Conservation (phyloP, 257 asterid species). For the Solanum paucissectum region DNA sequence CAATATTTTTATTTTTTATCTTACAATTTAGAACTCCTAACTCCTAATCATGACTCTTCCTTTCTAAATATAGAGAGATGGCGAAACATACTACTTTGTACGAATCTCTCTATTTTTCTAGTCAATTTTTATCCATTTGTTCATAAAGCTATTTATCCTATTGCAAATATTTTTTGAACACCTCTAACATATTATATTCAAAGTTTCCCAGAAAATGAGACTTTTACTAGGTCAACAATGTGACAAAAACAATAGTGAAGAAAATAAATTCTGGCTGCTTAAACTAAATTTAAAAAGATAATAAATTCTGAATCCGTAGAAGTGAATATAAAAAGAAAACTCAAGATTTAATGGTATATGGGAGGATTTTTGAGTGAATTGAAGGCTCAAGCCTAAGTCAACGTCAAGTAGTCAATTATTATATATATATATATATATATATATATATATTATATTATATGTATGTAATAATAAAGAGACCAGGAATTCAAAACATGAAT, state of each 20-base stretch:
- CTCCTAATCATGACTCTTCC: background rate
- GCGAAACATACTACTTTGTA: background rate
- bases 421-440: no score
- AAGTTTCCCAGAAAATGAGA: background rate
- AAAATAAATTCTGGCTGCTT: background rate
- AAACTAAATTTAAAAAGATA: background rate
- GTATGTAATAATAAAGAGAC: background rate
- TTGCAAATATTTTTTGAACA: background rate
- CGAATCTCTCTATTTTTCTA: background rate
- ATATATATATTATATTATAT: no score
- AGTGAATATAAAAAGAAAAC: background rate
- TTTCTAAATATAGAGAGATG: no score
- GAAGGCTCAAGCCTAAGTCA: background rate
- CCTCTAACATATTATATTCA: background rate
- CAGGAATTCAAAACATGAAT: background rate
- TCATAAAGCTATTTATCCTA: background rate
- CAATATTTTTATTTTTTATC: no score
- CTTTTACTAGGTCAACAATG: background rate
- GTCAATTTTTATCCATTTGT: background rate
- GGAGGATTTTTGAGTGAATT: background rate
- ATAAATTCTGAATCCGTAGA: background rate
- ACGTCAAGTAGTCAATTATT: background rate
- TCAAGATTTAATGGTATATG: background rate
- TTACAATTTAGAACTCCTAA: background rate
- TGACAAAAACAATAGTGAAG: background rate